These are phyloP conservation scores for Trametes versicolor DNA, from an alignment of 1,284 basidiomycete genomes.

Conservation along the genomic window DNA sequence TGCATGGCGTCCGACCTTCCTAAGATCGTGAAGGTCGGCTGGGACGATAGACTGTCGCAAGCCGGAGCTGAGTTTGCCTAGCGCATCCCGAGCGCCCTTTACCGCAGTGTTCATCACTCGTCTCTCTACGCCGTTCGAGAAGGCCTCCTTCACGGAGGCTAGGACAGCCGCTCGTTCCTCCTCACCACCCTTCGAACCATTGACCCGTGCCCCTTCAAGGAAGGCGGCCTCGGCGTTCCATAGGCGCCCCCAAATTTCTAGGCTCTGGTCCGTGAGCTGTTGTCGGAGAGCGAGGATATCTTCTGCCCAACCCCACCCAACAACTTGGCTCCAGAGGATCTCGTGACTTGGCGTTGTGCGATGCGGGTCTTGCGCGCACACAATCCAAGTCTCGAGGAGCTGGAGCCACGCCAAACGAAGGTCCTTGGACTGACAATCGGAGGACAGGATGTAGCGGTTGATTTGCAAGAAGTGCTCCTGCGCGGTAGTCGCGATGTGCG, in stretches of 20 bases:
- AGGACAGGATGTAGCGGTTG: constrained; percentile 53
- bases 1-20: constrained; percentile 46
- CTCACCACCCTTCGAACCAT: constrained; percentile 73
- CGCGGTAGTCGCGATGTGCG: constrained; percentile 72
- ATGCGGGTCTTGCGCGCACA: constrained; percentile 91
- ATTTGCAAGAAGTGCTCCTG: constrained; percentile 61
- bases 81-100: constrained; percentile 45
- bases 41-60: constrained; percentile 27
- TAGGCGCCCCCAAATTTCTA: constrained; percentile 53
- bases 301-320: constrained; percentile 78
- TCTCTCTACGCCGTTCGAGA: constrained; percentile 53
- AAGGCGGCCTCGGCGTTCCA: constrained; percentile 73
- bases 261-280: constrained; percentile 36
- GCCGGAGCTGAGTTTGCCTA: constrained; percentile 30
- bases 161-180: constrained; percentile 59
- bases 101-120: constrained; percentile 49
- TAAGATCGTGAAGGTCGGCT: constrained; percentile 35
- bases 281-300: constrained; percentile 58
- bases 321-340: constrained; percentile 89
- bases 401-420: constrained; percentile 60
- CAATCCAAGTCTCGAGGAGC: constrained; percentile 78
- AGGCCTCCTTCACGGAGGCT: constrained; percentile 48
- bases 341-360: constrained; percentile 87
- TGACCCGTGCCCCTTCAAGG: constrained; percentile 79
- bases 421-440: constrained; percentile 46